Conservation (phyloP, 106 monocot genomes). For the Apostasia shenzhenica region DNA sequence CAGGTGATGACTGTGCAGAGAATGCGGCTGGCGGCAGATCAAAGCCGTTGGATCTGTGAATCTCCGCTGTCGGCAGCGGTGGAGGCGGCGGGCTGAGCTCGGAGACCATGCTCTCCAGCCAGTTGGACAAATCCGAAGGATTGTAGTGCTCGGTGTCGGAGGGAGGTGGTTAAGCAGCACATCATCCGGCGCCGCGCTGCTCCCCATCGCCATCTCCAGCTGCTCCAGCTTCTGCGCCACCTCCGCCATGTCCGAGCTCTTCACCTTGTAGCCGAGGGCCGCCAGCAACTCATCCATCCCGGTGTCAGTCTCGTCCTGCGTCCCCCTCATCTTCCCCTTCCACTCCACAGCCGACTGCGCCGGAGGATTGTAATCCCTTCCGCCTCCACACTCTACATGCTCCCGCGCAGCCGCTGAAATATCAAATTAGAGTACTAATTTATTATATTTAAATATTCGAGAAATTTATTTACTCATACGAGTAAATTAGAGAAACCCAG, state of each 20-base stretch:
- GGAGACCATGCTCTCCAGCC: slow-evolving; percentile 71
- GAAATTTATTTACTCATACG: no score
- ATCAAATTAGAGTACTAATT: no score
- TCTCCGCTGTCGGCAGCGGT: not conserved
- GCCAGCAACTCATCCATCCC: slow-evolving; percentile 53
- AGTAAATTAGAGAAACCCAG: no score
- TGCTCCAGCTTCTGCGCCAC: slow-evolving; percentile 82
- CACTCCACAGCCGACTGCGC: no score
- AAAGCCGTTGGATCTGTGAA: not conserved
- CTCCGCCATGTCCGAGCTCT: slow-evolving; percentile 72
- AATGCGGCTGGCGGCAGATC: not conserved
- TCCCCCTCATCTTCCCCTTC: slow-evolving; percentile 12
- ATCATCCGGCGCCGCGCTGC: slow-evolving; percentile 26
- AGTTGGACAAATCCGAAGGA: slow-evolving; percentile 57
- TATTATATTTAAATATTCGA: no score
- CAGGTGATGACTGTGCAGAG: not conserved
- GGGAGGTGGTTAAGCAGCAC: slow-evolving; percentile 30
- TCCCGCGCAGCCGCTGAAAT: no score
- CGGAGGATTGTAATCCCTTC: not conserved
- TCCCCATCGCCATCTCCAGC: slow-evolving; percentile 70
- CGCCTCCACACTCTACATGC: not conserved
- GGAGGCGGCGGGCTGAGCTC: slow-evolving; percentile 52
- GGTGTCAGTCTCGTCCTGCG: slow-evolving; percentile 19
- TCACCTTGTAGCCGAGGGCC: slow-evolving; percentile 61
- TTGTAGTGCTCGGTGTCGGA: slow-evolving; percentile 54